Base-by-base conservation (phyloP, 129 eudicot genomes). In the Tagetes erecta region DNA sequence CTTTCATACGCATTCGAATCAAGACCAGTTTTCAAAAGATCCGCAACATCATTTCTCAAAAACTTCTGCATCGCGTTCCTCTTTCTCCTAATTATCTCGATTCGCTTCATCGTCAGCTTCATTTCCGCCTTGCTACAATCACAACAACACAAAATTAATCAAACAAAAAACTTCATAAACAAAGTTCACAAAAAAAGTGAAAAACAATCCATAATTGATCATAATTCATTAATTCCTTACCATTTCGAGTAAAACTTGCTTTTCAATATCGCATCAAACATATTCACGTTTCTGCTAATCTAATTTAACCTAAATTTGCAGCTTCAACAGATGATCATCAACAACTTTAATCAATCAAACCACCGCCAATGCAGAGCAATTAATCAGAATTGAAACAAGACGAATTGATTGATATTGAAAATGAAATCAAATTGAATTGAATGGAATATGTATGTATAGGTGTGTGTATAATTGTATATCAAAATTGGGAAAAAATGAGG, bases 51-150 rank as follows among this genome's bases (percentile, higher is more conserved):
- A 42, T 79, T 90, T 70, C 76, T 93, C 85, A 93, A 59, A 77
- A 82, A 90, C 84, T 79, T 90, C 82, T 81, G 86, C 92, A 81
- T 93, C 73, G 95, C 96, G 47, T 78, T 78, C 58, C 95, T 85
- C 80, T 84, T 93, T 81, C 84, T 86, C 86, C 72, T 81, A 10
- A 93, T 82, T n/a, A 84, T 71, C 65, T 87, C 89, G n/a, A 86
- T 76, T 72, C 98, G 80, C 1, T 83, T 78, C 68, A 14, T 80
- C 50, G 89, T 86, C 82, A 74, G 45, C 86, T 83, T 87, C 3
- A 84, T 55, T 45, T 71, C 80, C 4, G 92, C 68, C 80, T 89
- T 92, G 91, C 98, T 90, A 70, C 4, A 39, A 80, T 53, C 42
- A 12, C 57, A 55, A 67, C 14, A 3, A 84, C 9, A 64, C 8